Percentiles rank a stretch among this genome's conserved stretches.
These are phyloP conservation scores for Raphanus raphanistrum DNA, from an alignment of 345 rosid species.

Conservation along the genomic window DNA sequence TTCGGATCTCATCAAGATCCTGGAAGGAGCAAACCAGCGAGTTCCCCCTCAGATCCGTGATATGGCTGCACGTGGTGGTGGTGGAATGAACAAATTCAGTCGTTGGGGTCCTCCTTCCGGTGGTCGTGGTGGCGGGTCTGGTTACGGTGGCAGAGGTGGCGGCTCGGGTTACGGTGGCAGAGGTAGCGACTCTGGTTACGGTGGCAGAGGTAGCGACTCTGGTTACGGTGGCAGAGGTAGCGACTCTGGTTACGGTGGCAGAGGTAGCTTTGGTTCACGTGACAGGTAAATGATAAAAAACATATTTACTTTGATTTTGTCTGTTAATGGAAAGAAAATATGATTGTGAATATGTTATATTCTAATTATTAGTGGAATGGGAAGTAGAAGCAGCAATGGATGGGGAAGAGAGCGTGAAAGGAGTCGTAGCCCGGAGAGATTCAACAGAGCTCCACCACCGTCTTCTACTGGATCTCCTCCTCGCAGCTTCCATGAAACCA, in stretches of 20 bases:
- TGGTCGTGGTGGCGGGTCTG: conserved; percentile 52
- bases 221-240: conserved; percentile 57
- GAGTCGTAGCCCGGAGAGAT: conserved; percentile 65
- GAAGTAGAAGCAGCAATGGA: conserved; percentile 49
- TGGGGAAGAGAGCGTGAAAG: conserved; percentile 49
- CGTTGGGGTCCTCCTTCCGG: conserved; percentile 73
- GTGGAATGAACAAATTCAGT: conserved; percentile 63
- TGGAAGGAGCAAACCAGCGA: conserved; percentile 89
- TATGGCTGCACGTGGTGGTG: conserved; percentile 82
- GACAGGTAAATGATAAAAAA: conserved; percentile 54
- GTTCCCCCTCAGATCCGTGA: conserved; percentile 86
- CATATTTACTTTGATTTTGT: not conserved
- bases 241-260: conserved; percentile 39
- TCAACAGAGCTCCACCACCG: conserved; percentile 39
- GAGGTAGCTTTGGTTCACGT: conserved; percentile 54
- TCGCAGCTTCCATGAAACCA: conserved; percentile 69
- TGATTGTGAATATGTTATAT: not conserved
- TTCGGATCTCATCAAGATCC: conserved; percentile 75
- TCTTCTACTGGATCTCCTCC: conserved; percentile 49
- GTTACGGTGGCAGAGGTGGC: conserved; percentile 62
- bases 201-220: conserved; percentile 52
- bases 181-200: conserved; percentile 44
- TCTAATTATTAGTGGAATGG: conserved; percentile 7
- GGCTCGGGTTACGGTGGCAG: conserved; percentile 52
- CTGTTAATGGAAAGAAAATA: not conserved